Conservation (phyloP, 495 filamentous ascomycete species). For the Aeminium ludgeri region DNA sequence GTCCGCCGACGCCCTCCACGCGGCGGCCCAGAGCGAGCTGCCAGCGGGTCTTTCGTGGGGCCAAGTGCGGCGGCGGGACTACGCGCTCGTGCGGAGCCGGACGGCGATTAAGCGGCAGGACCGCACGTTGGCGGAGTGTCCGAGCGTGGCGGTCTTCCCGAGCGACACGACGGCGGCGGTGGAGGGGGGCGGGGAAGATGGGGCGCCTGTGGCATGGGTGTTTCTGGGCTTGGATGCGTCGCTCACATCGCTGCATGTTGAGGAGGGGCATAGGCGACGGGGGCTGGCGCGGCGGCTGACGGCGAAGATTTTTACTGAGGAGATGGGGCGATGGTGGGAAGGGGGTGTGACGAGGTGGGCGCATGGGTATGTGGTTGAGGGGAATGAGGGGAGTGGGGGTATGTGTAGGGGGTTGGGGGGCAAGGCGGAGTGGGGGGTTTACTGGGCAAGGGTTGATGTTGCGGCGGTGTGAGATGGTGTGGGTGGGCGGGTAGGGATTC, state of each 20-base stretch:
- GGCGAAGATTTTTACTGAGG: conserved; percentile 19
- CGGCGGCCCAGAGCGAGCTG: background rate
- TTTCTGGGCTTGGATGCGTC: conserved; percentile 24
- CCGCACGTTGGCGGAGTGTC: conserved; percentile 12
- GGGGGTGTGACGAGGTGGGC: conserved; percentile 13
- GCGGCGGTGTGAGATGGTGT: background rate
- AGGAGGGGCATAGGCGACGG: conserved; percentile 18
- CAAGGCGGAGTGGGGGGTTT: conserved; percentile 17
- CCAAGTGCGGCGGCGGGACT: conserved; percentile 1
- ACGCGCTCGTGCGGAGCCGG: conserved; percentile 9
- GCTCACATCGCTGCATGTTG: conserved; percentile 21
- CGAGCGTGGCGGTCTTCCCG: conserved; percentile 9
- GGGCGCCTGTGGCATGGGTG: conserved; percentile 21
- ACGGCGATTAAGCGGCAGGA: conserved; percentile 15
- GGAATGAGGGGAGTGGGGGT: conserved; percentile 20
- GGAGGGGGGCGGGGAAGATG: too few species aligned
- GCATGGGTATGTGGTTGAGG: conserved; percentile 24
- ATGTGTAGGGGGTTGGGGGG: conserved; percentile 24
- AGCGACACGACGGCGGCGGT: background rate
- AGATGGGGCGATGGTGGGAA: conserved; percentile 10
- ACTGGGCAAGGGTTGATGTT: conserved; percentile 25
- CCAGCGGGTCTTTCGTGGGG: conserved; percentile 11
- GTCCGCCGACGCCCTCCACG: background rate
- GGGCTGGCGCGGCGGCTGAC: conserved; percentile 24
- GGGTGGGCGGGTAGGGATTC: background rate